Evolutionary conservation across 1,284 basidiomycete genomes (phyloP), one percentile per base, ranked within the genome.

Genomic region (Trichosporon inkin): DNA sequence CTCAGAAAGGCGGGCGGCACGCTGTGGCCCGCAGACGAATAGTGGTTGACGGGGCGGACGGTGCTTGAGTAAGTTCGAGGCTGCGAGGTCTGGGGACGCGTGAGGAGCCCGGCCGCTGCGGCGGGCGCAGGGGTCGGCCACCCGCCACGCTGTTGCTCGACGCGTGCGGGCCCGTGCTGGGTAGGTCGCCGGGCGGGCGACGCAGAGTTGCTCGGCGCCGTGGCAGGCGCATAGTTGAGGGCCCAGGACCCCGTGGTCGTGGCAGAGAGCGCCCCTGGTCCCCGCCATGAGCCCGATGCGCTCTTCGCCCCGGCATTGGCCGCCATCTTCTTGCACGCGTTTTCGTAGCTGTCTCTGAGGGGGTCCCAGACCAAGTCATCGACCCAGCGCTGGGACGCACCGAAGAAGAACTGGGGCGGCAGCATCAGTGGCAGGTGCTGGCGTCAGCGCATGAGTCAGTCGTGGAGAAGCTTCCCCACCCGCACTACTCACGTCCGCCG

Each of bases 401-500:
- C 16, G 17, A 22, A 10, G 22, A 49, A 49, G 44, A 49, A 49
- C 16, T 49, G 22, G 2, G 14, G 24, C 14, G 44, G 44, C 3
- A 49, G 22, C 5, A 22, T 49, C 7, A 49, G 24, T 16, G 44
- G 44, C 4, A 49, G 51, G 40, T 39, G 24, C 28, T 53, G 58
- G 5, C 19, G 28, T 56, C 16, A 55, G 60, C 39, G 14, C 44
- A 22, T 39, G 36, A 10, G 1, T 38, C 35, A 17, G 16, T 40
- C 38, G n/a, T n/a, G n/a, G 16, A 40, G 38, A 38, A 5, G 16
- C 38, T 14, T 17, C 16, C 38, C 17, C 38, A 44, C 14, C 22
- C 36, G 28, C 19, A 53, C 49, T 7, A 63, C 59, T 38, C 52
- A 71, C 71, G 20, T 62, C 53, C 1, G 32, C 52, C 3, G 65